Conservation (phyloP, 352 stramenopile species). For the Globisporangium mamillatum region DNA sequence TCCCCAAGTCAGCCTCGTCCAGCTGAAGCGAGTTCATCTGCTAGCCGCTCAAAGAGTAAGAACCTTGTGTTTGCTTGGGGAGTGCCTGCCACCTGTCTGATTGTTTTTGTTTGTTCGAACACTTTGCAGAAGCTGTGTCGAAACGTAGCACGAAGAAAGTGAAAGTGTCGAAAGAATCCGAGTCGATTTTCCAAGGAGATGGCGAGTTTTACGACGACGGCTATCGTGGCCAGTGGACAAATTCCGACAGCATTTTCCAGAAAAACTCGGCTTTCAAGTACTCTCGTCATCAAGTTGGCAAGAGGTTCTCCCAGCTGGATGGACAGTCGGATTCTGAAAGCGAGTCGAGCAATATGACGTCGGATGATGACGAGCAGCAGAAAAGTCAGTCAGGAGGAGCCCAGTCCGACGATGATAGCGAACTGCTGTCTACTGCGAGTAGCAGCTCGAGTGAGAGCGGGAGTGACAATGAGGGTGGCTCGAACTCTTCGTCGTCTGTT, state of each 20-base stretch:
- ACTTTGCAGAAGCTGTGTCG: slow-evolving; percentile 4
- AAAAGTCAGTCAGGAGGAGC: slow-evolving; percentile 29
- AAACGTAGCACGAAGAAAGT: slow-evolving; percentile 23
- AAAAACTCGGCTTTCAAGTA: slow-evolving; percentile 30
- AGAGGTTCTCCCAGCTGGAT: slow-evolving; percentile 39
- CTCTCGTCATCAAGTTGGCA: slow-evolving; percentile 17
- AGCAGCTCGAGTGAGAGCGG: slow-evolving; percentile 61
- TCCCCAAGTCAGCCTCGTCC: slow-evolving; percentile 23
- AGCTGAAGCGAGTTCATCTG: slow-evolving; percentile 14
- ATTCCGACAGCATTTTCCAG: slow-evolving; percentile 37
- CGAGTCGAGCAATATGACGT: slow-evolving; percentile 43
- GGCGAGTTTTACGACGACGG: slow-evolving; percentile 31
- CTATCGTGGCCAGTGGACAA: not conserved
- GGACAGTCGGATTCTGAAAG: slow-evolving; percentile 59
- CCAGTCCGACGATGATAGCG: slow-evolving; percentile 33
- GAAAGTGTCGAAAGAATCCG: slow-evolving; percentile 18
- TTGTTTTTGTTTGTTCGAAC: not conserved
- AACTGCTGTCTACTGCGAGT: slow-evolving; percentile 36
- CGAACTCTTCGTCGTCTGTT: slow-evolving; percentile 38
- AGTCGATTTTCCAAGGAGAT: slow-evolving; percentile 46
- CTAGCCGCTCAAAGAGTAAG: not conserved
- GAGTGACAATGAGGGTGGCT: slow-evolving; percentile 43
- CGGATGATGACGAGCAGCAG: slow-evolving; percentile 46
- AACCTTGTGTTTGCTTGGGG: not conserved
- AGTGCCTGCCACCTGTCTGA: slow-evolving; percentile 1